These are phyloP conservation scores for Triglochin maritima DNA, from an alignment of 106 monocot genomes.

Conservation along the genomic window DNA sequence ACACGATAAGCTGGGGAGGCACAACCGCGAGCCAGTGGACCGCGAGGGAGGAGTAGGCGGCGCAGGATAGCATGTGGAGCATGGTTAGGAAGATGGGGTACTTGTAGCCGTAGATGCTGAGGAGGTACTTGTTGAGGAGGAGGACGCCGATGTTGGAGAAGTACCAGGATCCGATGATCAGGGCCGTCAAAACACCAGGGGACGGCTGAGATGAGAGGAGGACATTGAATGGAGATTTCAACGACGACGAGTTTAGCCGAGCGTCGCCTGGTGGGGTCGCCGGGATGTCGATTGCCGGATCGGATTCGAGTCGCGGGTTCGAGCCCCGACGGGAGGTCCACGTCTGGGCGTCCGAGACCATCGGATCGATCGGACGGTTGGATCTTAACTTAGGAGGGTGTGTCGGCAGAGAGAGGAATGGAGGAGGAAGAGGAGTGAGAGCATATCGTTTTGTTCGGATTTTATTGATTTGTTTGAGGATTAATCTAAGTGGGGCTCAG, in stretches of 20 bases:
- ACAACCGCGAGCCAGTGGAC: constrained; percentile 12
- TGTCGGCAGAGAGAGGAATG: not conserved
- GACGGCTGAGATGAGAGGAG: not conserved
- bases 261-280: constrained; percentile 4
- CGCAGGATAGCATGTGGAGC: constrained; percentile 27
- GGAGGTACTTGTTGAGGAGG: constrained; percentile 31
- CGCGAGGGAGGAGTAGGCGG: constrained; percentile 18
- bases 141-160: constrained; percentile 23
- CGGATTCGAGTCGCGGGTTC: constrained; percentile 24
- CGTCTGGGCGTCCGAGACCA: constrained; percentile 16
- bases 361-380: constrained; percentile 1
- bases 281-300: constrained; percentile 23
- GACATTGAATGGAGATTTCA: not conserved
- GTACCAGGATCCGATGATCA: constrained; percentile 27
- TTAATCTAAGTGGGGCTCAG: too few relatives aligned
- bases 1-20: constrained; percentile 15
- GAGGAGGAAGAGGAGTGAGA: not conserved
- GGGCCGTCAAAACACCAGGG: constrained; percentile 11
- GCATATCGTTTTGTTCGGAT: too few relatives aligned
- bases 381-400: not conserved
- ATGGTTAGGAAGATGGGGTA: constrained; percentile 32
- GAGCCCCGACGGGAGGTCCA: constrained; percentile 27
- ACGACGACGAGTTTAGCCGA: not conserved
- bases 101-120: constrained; percentile 23
- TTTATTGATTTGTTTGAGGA: too few relatives aligned